Conservation (phyloP, 148 eudicot genomes). For the Fagopyrum homotropicum region DNA sequence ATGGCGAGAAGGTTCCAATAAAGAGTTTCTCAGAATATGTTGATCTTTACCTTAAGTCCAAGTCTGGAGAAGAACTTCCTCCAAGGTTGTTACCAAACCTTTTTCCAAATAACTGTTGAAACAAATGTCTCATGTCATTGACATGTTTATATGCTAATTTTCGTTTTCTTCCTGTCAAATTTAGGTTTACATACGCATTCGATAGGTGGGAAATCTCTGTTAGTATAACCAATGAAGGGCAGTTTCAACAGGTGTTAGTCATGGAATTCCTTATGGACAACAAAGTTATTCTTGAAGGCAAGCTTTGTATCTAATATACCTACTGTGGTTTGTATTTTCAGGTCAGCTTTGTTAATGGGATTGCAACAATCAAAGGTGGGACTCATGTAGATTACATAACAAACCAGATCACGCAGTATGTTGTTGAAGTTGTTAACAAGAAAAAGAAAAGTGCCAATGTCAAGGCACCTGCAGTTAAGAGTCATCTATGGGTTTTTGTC, state of each 20-base stretch:
- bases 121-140: background rate
- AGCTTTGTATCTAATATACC: background rate
- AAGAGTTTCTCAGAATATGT: constrained; percentile 69
- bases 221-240: constrained; percentile 60
- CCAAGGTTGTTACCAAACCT: constrained; percentile 33
- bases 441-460: constrained; percentile 61
- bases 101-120: background rate
- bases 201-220: constrained; percentile 78
- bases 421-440: constrained; percentile 22
- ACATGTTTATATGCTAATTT: background rate
- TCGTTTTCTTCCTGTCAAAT: background rate
- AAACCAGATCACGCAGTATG: constrained; percentile 49
- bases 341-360: constrained; percentile 94
- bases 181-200: background rate
- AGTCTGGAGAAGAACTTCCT: constrained; percentile 24
- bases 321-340: constrained; percentile 18
- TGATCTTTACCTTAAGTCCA: constrained; percentile 47
- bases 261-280: background rate
- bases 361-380: constrained; percentile 88
- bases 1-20: constrained; percentile 52
- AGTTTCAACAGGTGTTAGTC: constrained; percentile 72
- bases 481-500: constrained; percentile 86
- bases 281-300: background rate
- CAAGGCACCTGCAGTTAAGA: constrained; percentile 71
- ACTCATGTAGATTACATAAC: constrained; percentile 92